These are phyloP conservation scores for Mycogone perniciosa DNA, from an alignment of 2,329 filamentous ascomycete genomes.

Conservation along the genomic window DNA sequence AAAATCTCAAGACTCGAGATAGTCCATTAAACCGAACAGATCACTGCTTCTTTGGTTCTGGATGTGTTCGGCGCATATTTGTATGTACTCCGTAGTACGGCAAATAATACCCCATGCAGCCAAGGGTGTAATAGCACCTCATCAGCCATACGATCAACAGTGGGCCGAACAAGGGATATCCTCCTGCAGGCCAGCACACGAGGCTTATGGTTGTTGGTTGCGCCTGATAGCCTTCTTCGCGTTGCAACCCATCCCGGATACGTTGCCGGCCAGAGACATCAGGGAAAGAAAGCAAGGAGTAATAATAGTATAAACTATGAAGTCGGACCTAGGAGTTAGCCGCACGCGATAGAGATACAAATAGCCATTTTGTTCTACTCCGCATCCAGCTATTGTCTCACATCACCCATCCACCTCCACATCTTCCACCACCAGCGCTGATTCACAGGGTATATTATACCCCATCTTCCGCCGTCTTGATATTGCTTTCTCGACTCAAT, in stretches of 20 bases:
- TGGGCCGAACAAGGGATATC: slow-evolving; percentile 5
- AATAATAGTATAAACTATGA: not conserved
- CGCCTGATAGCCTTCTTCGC: not conserved
- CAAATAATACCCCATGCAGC: not conserved
- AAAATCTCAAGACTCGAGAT: no score
- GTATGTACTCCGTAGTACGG: not conserved
- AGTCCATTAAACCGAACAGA: no score
- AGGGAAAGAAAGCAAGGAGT: no score
- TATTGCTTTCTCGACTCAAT: not conserved
- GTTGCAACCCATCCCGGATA: slow-evolving; percentile 1
- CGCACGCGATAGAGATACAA: slow-evolving; percentile 9
- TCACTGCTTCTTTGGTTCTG: no score
- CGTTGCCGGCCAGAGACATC: no score
- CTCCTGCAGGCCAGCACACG: not conserved
- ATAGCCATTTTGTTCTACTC: slow-evolving; percentile 14
- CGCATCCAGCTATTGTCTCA: slow-evolving; percentile 8
- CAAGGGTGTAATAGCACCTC: not conserved
- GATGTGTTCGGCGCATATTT: no score
- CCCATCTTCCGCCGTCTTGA: slow-evolving; percentile 11
- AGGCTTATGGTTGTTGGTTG: not conserved
- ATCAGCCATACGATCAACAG: not conserved
- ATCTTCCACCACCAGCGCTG: slow-evolving; percentile 7
- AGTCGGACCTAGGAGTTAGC: slow-evolving; percentile 5
- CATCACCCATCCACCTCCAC: slow-evolving; percentile 5
- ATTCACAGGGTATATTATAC: slow-evolving; percentile 6